These are phyloP conservation scores for Raffaelea albimanens DNA, from an alignment of 2,329 filamentous ascomycete species.

Conservation along the genomic window DNA sequence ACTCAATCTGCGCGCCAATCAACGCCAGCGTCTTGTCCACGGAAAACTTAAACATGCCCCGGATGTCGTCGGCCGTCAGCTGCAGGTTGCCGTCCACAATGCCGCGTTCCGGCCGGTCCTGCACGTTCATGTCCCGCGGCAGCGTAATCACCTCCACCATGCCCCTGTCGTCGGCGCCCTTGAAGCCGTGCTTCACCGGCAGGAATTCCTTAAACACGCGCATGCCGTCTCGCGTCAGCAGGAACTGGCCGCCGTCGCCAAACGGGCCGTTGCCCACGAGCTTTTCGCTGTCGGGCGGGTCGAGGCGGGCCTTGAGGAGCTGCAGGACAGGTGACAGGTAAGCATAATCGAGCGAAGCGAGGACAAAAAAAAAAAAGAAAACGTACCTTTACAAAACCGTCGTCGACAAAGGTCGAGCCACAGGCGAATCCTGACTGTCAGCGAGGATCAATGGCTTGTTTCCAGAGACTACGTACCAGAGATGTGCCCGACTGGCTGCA, in stretches of 20 bases:
- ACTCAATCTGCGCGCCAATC: conserved; percentile 13
- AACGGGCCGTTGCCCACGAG: conserved; percentile 11
- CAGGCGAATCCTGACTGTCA: conserved; percentile 12
- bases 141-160: conserved; percentile 11
- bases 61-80: conserved; percentile 12
- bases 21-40: conserved; percentile 15
- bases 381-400: too few relatives aligned
- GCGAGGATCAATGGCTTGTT: neutral
- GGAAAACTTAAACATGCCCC: conserved; percentile 14
- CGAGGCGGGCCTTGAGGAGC: conserved; percentile 12
- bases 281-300: conserved; percentile 12
- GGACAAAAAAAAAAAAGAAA: too few relatives aligned
- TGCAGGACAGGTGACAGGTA: too few relatives aligned
- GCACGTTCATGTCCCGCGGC: conserved; percentile 10
- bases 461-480: too few relatives aligned
- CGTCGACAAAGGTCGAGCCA: conserved; percentile 17
- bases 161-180: conserved; percentile 8
- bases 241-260: conserved; percentile 16
- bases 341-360: too few relatives aligned
- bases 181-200: conserved; percentile 17
- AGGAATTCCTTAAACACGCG: conserved; percentile 16
- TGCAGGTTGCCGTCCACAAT: conserved; percentile 11
- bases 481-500: conserved; percentile 13
- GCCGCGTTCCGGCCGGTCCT: conserved; percentile 10
- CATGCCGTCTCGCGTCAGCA: conserved; percentile 16